phyloP scores from a whole-genome alignment of 495 filamentous ascomycete species.

The Xylaria castorea region DNA sequence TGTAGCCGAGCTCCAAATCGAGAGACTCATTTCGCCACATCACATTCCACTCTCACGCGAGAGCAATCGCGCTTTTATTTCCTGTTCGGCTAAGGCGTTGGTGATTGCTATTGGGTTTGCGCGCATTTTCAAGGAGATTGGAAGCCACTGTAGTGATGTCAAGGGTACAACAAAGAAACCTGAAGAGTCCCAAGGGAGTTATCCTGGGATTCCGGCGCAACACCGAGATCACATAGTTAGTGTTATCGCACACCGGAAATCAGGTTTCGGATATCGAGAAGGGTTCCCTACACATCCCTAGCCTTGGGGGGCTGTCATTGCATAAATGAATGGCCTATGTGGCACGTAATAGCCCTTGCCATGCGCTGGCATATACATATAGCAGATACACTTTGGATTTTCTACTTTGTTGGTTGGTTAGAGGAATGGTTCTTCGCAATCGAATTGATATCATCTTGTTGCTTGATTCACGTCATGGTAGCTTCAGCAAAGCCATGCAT shows the following conservation, averaged over 20 bases:
- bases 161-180: neutral
- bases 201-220: neutral
- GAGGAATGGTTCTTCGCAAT: neutral
- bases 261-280: neutral
- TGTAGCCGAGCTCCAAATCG: neutral
- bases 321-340: neutral
- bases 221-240: neutral
- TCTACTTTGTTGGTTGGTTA: constrained; percentile 16
- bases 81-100: constrained; percentile 24
- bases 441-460: neutral
- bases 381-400: constrained; percentile 2
- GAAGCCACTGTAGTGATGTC: neutral
- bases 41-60: constrained; percentile 18
- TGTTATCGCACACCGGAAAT: neutral
- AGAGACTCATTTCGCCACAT: neutral
- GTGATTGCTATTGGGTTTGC: neutral
- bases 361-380: neutral
- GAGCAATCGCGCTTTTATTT: constrained; percentile 25
- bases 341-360: constrained; percentile 2
- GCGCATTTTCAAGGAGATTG: constrained; percentile 8
- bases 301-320: neutral
- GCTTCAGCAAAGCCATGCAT: neutral
- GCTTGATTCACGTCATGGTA: neutral
- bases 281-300: neutral
- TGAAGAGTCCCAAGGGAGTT: neutral